These are phyloP conservation scores for Stramenopiles sp. DNA, from an alignment of 352 stramenopile species.

Conservation along the genomic window DNA sequence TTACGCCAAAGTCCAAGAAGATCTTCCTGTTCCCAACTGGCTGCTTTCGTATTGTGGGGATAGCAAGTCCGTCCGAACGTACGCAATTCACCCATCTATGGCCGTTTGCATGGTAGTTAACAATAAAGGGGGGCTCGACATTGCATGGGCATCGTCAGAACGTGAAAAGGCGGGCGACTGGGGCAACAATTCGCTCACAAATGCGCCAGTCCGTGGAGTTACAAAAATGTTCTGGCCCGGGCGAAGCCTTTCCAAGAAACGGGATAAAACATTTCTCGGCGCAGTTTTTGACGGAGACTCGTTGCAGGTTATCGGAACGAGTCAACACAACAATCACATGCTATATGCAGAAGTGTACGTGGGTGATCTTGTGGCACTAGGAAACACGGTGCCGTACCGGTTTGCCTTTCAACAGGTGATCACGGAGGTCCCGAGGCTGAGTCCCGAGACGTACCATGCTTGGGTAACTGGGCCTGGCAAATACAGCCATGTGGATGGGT, in stretches of 20 bases:
- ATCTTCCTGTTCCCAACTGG: neutral
- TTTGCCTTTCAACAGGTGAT: neutral
- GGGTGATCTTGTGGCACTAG: neutral
- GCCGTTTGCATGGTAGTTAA: neutral
- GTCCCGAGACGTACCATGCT: neutral
- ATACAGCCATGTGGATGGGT: neutral
- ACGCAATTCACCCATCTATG: neutral
- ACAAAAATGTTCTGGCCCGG: neutral
- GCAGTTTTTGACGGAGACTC: neutral
- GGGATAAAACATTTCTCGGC: neutral
- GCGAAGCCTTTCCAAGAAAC: neutral
- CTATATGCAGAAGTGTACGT: neutral
- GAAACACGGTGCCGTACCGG: neutral
- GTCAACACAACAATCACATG: slow-evolving; percentile 1
- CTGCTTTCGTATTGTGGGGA: neutral
- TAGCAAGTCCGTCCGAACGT: neutral
- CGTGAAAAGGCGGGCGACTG: neutral
- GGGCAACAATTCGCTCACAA: neutral
- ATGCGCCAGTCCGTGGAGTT: neutral
- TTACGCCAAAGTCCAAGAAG: neutral
- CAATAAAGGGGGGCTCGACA: neutral
- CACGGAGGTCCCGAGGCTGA: neutral
- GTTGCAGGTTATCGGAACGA: neutral
- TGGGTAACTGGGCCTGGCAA: neutral
- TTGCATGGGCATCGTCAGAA: neutral